Evolutionary conservation across 148 eudicot genomes (phyloP).

Genomic region (Vaccinium vitisidaea): DNA sequence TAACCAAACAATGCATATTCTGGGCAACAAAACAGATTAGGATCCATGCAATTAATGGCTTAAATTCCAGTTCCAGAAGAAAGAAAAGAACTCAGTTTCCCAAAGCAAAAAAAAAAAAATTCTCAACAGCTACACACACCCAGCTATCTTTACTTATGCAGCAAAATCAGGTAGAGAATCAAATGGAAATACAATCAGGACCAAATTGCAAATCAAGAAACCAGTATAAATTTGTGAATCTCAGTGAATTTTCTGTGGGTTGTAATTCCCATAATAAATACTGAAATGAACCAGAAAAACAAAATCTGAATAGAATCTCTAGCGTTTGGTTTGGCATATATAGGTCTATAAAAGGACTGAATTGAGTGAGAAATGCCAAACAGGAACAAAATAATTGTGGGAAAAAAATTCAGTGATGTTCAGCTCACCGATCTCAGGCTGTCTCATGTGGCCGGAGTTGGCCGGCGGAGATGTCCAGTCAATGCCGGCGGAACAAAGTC

Average conservation of each 20-base stretch:
- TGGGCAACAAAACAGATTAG: constrained; percentile 19
- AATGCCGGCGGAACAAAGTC: constrained; percentile 42
- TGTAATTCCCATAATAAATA: constrained; percentile 18
- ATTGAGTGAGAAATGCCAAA: constrained; percentile 17
- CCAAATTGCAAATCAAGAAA: constrained; percentile 14
- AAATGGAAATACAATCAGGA: constrained; percentile 15
- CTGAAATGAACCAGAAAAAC: constrained; percentile 20
- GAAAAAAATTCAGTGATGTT: constrained; percentile 6
- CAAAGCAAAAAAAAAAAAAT: not conserved
- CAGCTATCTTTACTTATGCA: constrained; percentile 16
- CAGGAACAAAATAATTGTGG: not conserved
- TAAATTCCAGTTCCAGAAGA: constrained; percentile 10
- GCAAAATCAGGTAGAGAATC: constrained; percentile 12
- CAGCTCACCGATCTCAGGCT: constrained; percentile 30
- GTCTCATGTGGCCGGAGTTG: constrained; percentile 17
- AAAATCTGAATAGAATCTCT: constrained; percentile 21
- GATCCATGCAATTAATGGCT: constrained; percentile 25
- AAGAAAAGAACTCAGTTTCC: not conserved
- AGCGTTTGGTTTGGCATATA: not conserved
- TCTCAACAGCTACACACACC: constrained; percentile 3
- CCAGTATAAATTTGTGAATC: constrained; percentile 12
- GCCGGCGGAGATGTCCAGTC: constrained; percentile 28
- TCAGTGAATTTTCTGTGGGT: constrained; percentile 12
- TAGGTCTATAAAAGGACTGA: not conserved
- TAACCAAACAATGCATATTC: constrained; percentile 12